Conservation (phyloP, 2,329 filamentous ascomycete species). For the Diaporthe longicolla region DNA sequence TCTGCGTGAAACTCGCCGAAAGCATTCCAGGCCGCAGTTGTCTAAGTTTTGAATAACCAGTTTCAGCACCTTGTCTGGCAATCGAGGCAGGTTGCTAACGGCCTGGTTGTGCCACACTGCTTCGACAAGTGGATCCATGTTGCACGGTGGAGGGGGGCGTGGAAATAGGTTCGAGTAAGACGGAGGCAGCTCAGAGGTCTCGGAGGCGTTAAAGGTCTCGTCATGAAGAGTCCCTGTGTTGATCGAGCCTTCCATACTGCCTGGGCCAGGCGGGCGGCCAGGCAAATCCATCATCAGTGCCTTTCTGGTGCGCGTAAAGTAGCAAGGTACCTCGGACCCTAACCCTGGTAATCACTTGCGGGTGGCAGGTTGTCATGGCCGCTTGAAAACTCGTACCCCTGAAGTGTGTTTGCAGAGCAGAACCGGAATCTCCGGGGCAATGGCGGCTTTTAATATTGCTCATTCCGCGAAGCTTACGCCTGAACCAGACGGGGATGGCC, state of each 20-base stretch:
- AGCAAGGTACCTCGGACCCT: too few species aligned
- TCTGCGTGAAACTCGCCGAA: slow-evolving; percentile 22
- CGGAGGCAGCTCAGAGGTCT: neutral
- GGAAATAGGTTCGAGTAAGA: neutral
- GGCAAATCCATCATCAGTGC: neutral
- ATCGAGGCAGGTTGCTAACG: slow-evolving; percentile 1
- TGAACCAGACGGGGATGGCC: too few species aligned
- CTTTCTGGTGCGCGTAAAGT: too few species aligned
- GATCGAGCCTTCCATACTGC: neutral
- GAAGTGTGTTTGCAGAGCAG: too few species aligned
- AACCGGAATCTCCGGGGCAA: too few species aligned
- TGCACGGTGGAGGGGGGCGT: neutral
- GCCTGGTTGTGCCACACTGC: slow-evolving; percentile 25
- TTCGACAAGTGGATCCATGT: slow-evolving; percentile 14
- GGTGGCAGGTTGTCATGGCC: too few species aligned
- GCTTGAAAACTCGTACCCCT: too few species aligned
- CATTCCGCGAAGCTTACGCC: too few species aligned
- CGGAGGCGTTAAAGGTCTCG: too few species aligned
- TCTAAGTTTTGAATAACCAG: slow-evolving; percentile 25
- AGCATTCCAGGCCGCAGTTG: slow-evolving; percentile 20
- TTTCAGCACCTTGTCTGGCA: slow-evolving; percentile 17
- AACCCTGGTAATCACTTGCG: too few species aligned
- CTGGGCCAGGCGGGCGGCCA: too few species aligned
- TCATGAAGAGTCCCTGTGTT: neutral
- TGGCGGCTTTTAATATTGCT: too few species aligned